Evolutionary conservation across 345 rosid species (phyloP).

Genomic region (Eucalyptus guilfoylei): DNA sequence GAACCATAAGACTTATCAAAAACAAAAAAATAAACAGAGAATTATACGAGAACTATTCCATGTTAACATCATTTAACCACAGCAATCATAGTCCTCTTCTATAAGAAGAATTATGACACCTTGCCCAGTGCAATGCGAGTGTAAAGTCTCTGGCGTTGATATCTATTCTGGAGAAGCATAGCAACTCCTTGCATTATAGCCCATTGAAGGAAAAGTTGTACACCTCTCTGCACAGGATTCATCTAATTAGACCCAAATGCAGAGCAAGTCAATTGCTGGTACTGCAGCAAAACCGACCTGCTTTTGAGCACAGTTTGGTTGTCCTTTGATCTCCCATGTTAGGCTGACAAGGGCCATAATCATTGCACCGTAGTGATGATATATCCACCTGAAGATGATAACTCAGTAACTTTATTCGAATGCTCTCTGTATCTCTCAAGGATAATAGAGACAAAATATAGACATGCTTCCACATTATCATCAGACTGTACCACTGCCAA

Average conservation of each 20-base stretch:
- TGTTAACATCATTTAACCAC: neutral
- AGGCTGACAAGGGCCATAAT: slow-evolving; percentile 96
- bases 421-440: neutral
- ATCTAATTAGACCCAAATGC: neutral
- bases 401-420: neutral
- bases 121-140: slow-evolving; percentile 98
- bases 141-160: slow-evolving; percentile 97
- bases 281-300: slow-evolving; percentile 32
- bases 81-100: neutral
- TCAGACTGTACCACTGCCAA: neutral
- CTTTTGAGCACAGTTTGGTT: slow-evolving; percentile 86
- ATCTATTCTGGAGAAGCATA: slow-evolving; percentile 97
- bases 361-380: slow-evolving; percentile 98
- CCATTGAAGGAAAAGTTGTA: slow-evolving; percentile 96
- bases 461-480: neutral
- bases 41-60: neutral
- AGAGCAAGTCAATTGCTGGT: neutral
- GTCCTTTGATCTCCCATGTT: slow-evolving; percentile 98
- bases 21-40: neutral
- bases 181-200: slow-evolving; percentile 99
- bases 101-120: slow-evolving; percentile 18
- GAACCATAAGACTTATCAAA: neutral
- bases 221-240: slow-evolving; percentile 65
- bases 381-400: slow-evolving; percentile 72
- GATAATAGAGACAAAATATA: neutral